These are phyloP conservation scores for Neurospora sp. DNA, from an alignment of 2,329 filamentous ascomycete species.

Conservation along the genomic window DNA sequence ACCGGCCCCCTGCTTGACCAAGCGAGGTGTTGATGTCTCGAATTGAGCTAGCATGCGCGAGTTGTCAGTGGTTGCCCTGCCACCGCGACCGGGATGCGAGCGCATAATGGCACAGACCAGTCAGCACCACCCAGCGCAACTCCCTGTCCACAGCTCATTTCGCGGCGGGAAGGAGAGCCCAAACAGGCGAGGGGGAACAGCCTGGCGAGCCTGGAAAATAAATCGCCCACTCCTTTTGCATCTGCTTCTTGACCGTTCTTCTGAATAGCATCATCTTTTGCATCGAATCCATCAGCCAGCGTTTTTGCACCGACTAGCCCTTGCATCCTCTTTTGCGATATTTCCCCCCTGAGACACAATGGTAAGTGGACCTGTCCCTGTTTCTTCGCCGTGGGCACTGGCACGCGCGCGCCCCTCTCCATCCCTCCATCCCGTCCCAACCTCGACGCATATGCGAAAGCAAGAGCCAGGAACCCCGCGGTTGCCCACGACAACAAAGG, in stretches of 20 bases:
- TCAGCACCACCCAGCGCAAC: background rate
- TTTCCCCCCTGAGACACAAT: constrained; percentile 3
- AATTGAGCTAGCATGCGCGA: background rate
- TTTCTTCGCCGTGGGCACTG: background rate
- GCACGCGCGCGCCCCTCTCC: constrained; percentile 1
- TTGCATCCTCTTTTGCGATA: background rate
- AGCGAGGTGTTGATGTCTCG: background rate
- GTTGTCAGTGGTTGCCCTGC: constrained; percentile 1
- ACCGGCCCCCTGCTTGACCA: background rate
- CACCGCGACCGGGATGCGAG: background rate
- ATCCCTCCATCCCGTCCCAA: constrained; percentile 1
- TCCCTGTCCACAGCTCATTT: background rate
- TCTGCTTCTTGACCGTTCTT: constrained; percentile 2
- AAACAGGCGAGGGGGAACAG: background rate
- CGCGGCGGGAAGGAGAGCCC: background rate
- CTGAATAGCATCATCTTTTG: constrained; percentile 9
- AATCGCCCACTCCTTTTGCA: background rate
- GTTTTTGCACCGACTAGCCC: background rate
- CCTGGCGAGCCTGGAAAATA: background rate
- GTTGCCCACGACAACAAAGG: constrained; percentile 17
- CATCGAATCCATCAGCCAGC: background rate
- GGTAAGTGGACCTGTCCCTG: constrained; percentile 7
- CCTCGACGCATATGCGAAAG: constrained; percentile 1
- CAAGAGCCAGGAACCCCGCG: constrained; percentile 6
- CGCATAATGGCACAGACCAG: background rate